Evolutionary conservation across 1,284 basidiomycete genomes (phyloP).

Genomic region (Fomitopsis palustris): DNA sequence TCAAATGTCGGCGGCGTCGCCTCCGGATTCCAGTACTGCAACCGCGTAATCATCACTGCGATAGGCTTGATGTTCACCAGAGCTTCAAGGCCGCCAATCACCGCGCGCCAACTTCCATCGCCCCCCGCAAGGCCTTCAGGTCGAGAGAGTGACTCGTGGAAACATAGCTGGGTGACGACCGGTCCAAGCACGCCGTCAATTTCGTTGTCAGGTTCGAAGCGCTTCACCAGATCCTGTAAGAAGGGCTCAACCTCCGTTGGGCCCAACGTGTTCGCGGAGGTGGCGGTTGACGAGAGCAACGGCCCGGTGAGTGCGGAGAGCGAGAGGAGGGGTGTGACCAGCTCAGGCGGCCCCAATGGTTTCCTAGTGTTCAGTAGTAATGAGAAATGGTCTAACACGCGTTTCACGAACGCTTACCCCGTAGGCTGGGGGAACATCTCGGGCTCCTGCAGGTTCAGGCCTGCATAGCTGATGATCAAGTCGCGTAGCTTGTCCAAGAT

Average conservation of each 20-base stretch:
- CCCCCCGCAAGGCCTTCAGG: slow-evolving; percentile 66
- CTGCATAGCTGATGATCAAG: slow-evolving; percentile 87
- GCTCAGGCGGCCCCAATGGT: slow-evolving; percentile 70
- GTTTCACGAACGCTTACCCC: slow-evolving; percentile 43
- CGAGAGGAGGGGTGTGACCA: slow-evolving; percentile 74
- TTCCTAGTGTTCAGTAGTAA: slow-evolving; percentile 40
- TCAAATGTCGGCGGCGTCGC: slow-evolving; percentile 64
- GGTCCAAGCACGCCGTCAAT: slow-evolving; percentile 42
- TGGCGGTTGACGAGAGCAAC: slow-evolving; percentile 45
- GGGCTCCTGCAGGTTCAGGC: slow-evolving; percentile 87
- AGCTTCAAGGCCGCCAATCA: slow-evolving; percentile 78
- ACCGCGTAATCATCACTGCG: slow-evolving; percentile 72
- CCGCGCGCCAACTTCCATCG: slow-evolving; percentile 82
- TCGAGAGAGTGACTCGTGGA: slow-evolving; percentile 57
- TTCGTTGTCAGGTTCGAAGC: slow-evolving; percentile 55
- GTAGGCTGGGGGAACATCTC: slow-evolving; percentile 91
- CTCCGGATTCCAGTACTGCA: slow-evolving; percentile 70
- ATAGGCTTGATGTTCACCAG: slow-evolving; percentile 83
- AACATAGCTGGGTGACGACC: slow-evolving; percentile 56
- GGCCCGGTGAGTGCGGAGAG: slow-evolving; percentile 62
- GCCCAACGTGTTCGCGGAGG: slow-evolving; percentile 36
- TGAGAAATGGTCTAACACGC: slow-evolving; percentile 7
- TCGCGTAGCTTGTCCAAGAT: slow-evolving; percentile 73
- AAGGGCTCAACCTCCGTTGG: slow-evolving; percentile 67
- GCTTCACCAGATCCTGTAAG: slow-evolving; percentile 64